Evolutionary conservation across 176 grass and related monocot genomes (phyloP).

Genomic region (Neostapfia colusana): DNA sequence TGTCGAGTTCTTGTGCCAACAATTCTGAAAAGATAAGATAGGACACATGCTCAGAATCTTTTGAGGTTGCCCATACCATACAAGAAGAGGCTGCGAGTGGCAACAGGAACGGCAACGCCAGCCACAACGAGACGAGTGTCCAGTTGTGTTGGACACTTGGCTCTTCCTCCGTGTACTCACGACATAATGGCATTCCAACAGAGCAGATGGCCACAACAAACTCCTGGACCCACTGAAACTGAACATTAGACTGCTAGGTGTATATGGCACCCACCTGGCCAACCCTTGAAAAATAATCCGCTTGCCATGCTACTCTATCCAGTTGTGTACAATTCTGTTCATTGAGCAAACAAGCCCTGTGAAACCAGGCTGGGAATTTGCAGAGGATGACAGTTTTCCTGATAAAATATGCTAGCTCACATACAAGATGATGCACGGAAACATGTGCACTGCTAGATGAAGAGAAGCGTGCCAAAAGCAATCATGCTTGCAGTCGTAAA

Average conservation of each 20-base stretch:
- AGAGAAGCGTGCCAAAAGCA: background rate
- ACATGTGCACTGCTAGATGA: slow-evolving; percentile 5
- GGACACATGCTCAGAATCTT: background rate
- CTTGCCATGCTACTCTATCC: background rate
- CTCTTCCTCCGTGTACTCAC: background rate
- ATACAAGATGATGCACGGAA: background rate
- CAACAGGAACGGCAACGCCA: background rate
- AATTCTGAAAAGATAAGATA: too few relatives aligned
- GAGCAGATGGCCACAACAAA: slow-evolving; percentile 17
- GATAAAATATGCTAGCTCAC: background rate
- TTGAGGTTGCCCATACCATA: too few relatives aligned
- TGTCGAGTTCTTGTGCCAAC: too few relatives aligned
- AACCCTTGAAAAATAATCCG: background rate
- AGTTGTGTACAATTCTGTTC: background rate
- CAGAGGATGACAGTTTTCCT: background rate
- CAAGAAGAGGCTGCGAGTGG: too few relatives aligned
- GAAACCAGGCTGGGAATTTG: slow-evolving; percentile 37
- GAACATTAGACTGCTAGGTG: too few relatives aligned
- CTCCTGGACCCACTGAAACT: slow-evolving; percentile 25
- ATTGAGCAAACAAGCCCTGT: background rate
- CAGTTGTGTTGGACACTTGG: slow-evolving; percentile 32
- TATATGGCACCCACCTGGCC: slow-evolving; percentile 7
- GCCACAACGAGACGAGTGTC: slow-evolving; percentile 2
- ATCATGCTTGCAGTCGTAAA: background rate
- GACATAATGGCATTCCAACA: slow-evolving; percentile 35